These are phyloP conservation scores for Lipomyces spencermartinsiae DNA, from an alignment of 805 yeast genomes.

Conservation along the genomic window DNA sequence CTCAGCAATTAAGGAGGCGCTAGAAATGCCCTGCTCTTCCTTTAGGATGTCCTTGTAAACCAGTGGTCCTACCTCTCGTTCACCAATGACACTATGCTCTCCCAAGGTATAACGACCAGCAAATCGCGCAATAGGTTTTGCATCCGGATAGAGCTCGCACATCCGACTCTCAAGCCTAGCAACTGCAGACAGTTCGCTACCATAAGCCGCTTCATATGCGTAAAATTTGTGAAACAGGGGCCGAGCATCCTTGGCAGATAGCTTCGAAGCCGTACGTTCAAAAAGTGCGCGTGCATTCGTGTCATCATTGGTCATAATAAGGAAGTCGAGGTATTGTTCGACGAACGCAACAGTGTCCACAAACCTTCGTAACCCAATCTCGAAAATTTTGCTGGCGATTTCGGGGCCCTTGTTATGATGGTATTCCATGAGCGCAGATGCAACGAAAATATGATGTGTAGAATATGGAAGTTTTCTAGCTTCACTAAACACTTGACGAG, in stretches of 20 bases:
- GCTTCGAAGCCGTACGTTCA: constrained; percentile 72
- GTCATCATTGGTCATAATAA: constrained; percentile 72
- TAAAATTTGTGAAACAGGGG: constrained; percentile 65
- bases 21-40: constrained; percentile 8
- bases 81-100: constrained; percentile 31
- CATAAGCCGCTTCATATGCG: constrained; percentile 66
- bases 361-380: constrained; percentile 70
- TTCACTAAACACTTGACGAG: constrained; percentile 71
- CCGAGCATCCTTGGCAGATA: constrained; percentile 51
- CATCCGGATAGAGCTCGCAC: constrained; percentile 68
- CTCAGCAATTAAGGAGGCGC: background rate
- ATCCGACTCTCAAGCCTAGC: constrained; percentile 70
- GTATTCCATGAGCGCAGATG: constrained; percentile 82
- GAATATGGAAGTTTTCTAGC: constrained; percentile 68
- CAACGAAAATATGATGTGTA: constrained; percentile 79
- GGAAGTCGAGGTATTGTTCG: constrained; percentile 70
- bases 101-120: constrained; percentile 45
- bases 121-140: constrained; percentile 50
- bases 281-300: constrained; percentile 79
- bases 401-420: constrained; percentile 60
- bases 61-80: constrained; percentile 30
- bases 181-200: constrained; percentile 71
- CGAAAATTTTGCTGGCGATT: constrained; percentile 78
- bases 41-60: constrained; percentile 22
- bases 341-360: constrained; percentile 66